phyloP scores from a whole-genome alignment of 192 early-diverging fungal species.

The Linnemannia exigua region DNA sequence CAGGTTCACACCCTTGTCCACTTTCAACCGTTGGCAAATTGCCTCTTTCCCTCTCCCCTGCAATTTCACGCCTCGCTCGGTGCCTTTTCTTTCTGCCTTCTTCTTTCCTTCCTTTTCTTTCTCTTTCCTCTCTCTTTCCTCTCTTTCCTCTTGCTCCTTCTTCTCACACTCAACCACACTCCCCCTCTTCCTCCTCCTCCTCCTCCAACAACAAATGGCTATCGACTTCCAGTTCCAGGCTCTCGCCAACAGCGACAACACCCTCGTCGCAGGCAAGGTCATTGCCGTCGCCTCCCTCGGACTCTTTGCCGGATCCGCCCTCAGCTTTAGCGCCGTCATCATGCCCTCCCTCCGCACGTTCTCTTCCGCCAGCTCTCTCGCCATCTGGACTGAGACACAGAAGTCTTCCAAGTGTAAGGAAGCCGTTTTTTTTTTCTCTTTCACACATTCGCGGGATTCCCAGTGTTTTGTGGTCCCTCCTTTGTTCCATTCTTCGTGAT shows the following conservation, averaged over 20 bases:
- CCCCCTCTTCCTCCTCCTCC: background rate
- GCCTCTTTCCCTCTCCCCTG: background rate
- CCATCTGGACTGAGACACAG: conserved; percentile 20
- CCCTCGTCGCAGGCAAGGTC: conserved; percentile 24
- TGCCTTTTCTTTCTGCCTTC: background rate
- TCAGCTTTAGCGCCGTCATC: conserved; percentile 17
- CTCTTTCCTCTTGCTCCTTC: background rate
- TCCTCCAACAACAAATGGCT: conserved; percentile 6
- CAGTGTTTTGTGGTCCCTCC: too few species aligned
- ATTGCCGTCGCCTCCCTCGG: conserved; percentile 24
- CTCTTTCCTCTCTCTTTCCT: background rate
- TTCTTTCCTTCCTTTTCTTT: background rate
- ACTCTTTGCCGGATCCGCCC: conserved; percentile 15
- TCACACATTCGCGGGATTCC: background rate
- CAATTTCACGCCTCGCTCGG: background rate
- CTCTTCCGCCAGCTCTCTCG: conserved; percentile 20
- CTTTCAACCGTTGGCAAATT: background rate
- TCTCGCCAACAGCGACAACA: conserved; percentile 16
- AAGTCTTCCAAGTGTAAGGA: conserved; percentile 14
- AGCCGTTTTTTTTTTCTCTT: background rate
- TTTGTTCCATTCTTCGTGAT: background rate
- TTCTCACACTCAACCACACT: conserved; percentile 5
- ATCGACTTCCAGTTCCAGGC: conserved; percentile 20
- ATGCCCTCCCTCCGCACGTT: conserved; percentile 27
- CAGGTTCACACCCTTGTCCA: background rate